Evolutionary conservation across 176 grass and related monocot species (phyloP), one percentile per base, ranked within the genome.

Genomic region (Musa schizocarpa): DNA sequence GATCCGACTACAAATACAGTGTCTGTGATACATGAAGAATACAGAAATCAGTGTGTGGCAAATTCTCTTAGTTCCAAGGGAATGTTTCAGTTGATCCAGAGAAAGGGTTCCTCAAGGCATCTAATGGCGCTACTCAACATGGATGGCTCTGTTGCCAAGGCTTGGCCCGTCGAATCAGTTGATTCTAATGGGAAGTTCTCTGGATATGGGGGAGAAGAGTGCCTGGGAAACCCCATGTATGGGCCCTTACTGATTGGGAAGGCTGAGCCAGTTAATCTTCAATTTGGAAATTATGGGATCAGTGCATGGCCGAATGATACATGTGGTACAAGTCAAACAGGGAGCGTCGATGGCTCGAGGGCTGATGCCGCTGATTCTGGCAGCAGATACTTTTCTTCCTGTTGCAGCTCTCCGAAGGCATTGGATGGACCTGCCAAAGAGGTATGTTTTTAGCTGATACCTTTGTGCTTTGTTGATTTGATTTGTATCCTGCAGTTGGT

Each of bases 11-110:
- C 90, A 72, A 96, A 88, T 69, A 96, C 87, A 49, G 87, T 90
- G 52, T 27, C 79, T 19, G 61, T 96, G 23, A 83, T 92, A 79
- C 69, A 88, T 55, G 93, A 96, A 73, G 93, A 96, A 67, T 96
- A 90, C 80, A 92, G 85, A 69, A 96, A 82, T 63, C 87, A 88
- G 75, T 77, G 89, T 88, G 88, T 77, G 56, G 89, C 90, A 63
- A 96, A 92, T 80, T 90, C 93, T 7, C 51, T 97, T 74, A 87
- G 87, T 77, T 97, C 90, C 11, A 92, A 97, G 80, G 93, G 90
- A 54, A 90, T 97, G 87, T 87, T 97, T 79, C 87, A 97, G 72
- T 79, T 97, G 70, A 97, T 93, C 68, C 85, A 92, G 81, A 81
- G 85, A 70, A 88, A 89, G 59, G 93, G 90, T 49, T 97, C 90